Percentiles rank a stretch among this genome's conserved stretches.
Conservation (phyloP, 2,329 filamentous ascomycete species). For the Aspergillus sp. region DNA sequence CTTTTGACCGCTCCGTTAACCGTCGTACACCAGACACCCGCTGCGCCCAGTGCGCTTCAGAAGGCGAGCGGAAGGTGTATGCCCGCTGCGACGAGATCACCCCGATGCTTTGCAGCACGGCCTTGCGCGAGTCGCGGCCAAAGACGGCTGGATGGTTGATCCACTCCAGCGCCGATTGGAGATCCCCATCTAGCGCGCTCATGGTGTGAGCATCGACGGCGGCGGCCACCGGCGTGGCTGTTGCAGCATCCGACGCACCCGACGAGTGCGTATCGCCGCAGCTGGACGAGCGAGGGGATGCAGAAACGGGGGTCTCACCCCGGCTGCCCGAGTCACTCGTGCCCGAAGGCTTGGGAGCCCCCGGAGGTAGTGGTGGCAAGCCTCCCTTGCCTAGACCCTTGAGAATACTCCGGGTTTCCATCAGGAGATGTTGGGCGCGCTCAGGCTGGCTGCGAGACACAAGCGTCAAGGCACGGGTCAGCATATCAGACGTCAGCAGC, state of each 20-base stretch:
- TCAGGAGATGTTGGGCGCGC: conserved; percentile 81
- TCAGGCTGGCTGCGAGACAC: conserved; percentile 90
- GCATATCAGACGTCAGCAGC: conserved; percentile 93
- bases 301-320: conserved; percentile 29
- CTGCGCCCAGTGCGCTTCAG: conserved; percentile 81
- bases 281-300: conserved; percentile 30
- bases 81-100: conserved; percentile 91
- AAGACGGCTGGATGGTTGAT: conserved; percentile 96
- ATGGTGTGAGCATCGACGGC: conserved; percentile 82
- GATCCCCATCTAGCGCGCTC: conserved; percentile 77
- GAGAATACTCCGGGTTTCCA: conserved; percentile 87
- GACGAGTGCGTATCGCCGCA: conserved; percentile 27
- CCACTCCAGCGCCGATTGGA: conserved; percentile 89
- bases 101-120: conserved; percentile 89
- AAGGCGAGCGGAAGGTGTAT: conserved; percentile 84
- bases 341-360: conserved; percentile 37
- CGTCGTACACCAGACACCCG: conserved; percentile 73
- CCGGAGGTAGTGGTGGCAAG: conserved; percentile 71
- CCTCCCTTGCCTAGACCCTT: conserved; percentile 94
- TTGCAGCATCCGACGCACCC: conserved; percentile 36
- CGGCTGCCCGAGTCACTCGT: conserved; percentile 33
- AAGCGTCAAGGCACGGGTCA: conserved; percentile 81
- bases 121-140: conserved; percentile 85
- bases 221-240: conserved; percentile 51
- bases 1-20: conserved; percentile 72